Base-by-base conservation (phyloP, 768 basidiomycete species). In the Tremella fuciformis region DNA sequence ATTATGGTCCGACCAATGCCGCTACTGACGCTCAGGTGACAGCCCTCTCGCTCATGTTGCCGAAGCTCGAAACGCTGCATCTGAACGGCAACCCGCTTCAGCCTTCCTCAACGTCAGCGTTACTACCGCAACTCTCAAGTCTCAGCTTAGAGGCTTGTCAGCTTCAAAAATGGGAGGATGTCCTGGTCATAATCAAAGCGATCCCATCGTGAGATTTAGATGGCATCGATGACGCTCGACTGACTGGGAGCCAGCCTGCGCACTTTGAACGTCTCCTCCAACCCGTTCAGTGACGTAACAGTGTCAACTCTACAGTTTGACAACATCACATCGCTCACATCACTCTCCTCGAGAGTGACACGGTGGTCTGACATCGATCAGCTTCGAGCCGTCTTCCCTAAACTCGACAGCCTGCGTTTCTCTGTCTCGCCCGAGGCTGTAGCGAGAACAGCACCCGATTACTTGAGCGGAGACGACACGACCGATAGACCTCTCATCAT, bases 401-500 rank as follows among this genome's bases (percentile, higher is more conserved):
- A 58, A 26, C 42, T 67, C 21, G 38, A 39, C 0, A 57, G 49
- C 4, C 48, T 68, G n/a, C 57, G 63, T 8, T 53, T 65, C 42
- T 51, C 58, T 24, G 39, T 58, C 39, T 58, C 51, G 1, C 40
- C 50, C 51, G 44, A 16, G n/a, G 11, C 24, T 53, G 51, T 7
- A 9, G 15, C 26, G 18, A 34, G 29, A 13, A 44, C 16, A 19
- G 22, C 22, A 38, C 13, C 48, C 13, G 39, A 18, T 11, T 25
- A 26, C 8, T 55, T 62, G 29, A 53, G 57, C 38, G 59, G 50
- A 9, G 22, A 55, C 42, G 8, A 34, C 24, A 40, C 26, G 11
- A 13, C 22, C n/a, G 69, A 72, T 46, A 59, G 74, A 47, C 65
- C 65, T 0, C 61, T 69, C 34, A 44, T 67, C 19, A 70, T 76